Evolutionary conservation across 176 grass and related monocot species (phyloP).

Genomic region (Chloris gayana): DNA sequence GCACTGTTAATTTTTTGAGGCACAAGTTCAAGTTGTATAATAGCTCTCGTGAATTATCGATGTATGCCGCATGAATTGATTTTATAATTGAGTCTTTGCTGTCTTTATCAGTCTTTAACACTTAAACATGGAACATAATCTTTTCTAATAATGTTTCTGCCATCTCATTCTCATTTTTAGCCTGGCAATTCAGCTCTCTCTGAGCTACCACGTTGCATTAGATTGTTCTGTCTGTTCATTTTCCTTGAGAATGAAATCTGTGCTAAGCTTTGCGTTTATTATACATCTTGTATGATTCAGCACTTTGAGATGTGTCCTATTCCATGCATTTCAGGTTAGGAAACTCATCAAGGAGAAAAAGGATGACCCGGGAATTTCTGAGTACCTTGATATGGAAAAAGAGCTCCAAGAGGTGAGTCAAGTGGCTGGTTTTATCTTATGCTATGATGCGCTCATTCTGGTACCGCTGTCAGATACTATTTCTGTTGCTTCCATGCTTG

Average conservation of each 20-base stretch:
- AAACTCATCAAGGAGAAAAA: slow-evolving; percentile 74
- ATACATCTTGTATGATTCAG: no score
- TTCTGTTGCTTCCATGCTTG: slow-evolving; percentile 18
- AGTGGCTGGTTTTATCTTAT: slow-evolving; percentile 15
- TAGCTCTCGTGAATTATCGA: slow-evolving; percentile 10
- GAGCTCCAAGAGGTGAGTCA: slow-evolving; percentile 86
- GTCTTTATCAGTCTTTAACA: not conserved
- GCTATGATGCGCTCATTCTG: slow-evolving; percentile 12
- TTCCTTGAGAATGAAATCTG: not conserved
- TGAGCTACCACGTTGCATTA: not conserved
- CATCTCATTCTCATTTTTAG: not conserved
- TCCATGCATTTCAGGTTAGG: slow-evolving; percentile 57
- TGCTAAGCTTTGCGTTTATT: no score
- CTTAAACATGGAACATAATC: not conserved
- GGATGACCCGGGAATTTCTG: slow-evolving; percentile 67
- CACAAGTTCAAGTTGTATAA: not conserved
- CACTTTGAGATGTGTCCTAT: not conserved
- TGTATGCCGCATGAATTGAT: no score
- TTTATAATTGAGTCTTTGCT: not conserved
- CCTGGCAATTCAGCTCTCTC: not conserved
- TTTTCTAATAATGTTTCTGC: not conserved
- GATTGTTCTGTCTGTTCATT: no score
- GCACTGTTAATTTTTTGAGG: not conserved
- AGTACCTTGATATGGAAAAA: slow-evolving; percentile 93
- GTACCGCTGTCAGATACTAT: not conserved